Evolutionary conservation across 2,329 filamentous ascomycete species (phyloP), one percentile per base, ranked within the genome.

Genomic region (Aspergillus vadensis): DNA sequence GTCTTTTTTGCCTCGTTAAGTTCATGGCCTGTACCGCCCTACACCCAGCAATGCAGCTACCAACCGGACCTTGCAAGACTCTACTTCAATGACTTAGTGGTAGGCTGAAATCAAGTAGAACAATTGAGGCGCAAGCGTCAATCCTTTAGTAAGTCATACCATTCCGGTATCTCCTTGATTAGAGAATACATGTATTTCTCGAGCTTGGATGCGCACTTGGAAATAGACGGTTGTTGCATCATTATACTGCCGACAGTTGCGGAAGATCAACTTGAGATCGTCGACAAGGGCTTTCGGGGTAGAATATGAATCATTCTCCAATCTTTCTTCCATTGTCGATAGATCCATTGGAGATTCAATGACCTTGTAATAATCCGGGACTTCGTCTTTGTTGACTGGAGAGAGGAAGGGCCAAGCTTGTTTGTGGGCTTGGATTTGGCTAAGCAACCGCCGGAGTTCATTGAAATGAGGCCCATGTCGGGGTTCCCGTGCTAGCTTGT

Each of bases 341-440:
- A 97, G 82, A 74, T 97, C 95, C 95, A 99, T 99, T 38, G 95
- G 95, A 75, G 97, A 91, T 73, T 93, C 92, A 81, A 99, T 99
- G 63, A 98, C 93, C 61, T 97, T 91, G 81, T 98, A 98, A 79
- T 99, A 99, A 76, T 99, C 95, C 15, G 92, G 88, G 0, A 99
- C 95, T 67, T 98, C 95, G 70, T 99, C 95, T 67, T 90, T 88
- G 74, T 95, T 97, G 67, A 99, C 95, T 0, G 95, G 94, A 25
- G 92, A 86, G 32, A 95, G 85, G 81, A 99, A 99, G 0, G 95
- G 95, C 95, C 95, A 99, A 0, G 92, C 91, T 7, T 90, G 89
- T 68, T 88, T 88, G 78, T 97, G 92, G 74, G 97, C 98, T 75
- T 98, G 93, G 76, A 98, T 86, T 72, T 97, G 91, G 77, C 96